phyloP scores from a whole-genome alignment of 1,284 basidiomycete species.

The Cutaneotrichosporon sp. region DNA sequence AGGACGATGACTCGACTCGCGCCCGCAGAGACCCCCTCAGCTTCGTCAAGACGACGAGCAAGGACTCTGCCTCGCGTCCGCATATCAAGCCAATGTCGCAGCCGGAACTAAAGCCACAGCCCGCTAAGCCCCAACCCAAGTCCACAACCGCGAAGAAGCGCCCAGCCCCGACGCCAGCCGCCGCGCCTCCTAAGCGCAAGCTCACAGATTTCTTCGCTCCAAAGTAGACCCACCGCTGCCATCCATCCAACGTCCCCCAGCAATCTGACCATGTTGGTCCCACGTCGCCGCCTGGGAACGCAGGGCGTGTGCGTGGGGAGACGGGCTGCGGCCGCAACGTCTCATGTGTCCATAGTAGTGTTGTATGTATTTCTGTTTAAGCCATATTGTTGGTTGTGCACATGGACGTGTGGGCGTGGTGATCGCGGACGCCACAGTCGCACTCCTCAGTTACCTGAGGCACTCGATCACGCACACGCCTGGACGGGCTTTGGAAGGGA shows the following conservation, averaged over 20 bases:
- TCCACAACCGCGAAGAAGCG: background rate
- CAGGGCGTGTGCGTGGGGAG: too few relatives aligned
- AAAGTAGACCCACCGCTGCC: background rate
- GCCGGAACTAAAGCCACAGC: background rate
- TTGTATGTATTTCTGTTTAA: too few relatives aligned
- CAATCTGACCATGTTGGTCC: background rate
- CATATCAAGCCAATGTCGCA: background rate
- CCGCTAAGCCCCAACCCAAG: background rate
- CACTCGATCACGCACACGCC: background rate
- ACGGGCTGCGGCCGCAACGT: too few relatives aligned
- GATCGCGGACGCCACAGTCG: too few relatives aligned
- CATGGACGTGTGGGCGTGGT: too few relatives aligned
- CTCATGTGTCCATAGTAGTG: too few relatives aligned
- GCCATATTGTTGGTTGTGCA: too few relatives aligned
- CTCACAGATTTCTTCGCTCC: constrained; percentile 10
- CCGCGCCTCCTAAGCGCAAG: background rate
- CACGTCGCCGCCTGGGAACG: too few relatives aligned
- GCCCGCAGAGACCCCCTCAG: background rate
- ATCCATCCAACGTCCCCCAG: background rate
- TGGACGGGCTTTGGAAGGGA: background rate
- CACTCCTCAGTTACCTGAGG: background rate
- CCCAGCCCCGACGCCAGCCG: background rate
- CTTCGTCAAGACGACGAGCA: background rate
- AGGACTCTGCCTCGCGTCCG: background rate
- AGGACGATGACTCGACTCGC: background rate